Evolutionary conservation across 139 green algal species (phyloP), one percentile per base, ranked within the genome.

Genomic region (Desmodesmus armatus): DNA sequence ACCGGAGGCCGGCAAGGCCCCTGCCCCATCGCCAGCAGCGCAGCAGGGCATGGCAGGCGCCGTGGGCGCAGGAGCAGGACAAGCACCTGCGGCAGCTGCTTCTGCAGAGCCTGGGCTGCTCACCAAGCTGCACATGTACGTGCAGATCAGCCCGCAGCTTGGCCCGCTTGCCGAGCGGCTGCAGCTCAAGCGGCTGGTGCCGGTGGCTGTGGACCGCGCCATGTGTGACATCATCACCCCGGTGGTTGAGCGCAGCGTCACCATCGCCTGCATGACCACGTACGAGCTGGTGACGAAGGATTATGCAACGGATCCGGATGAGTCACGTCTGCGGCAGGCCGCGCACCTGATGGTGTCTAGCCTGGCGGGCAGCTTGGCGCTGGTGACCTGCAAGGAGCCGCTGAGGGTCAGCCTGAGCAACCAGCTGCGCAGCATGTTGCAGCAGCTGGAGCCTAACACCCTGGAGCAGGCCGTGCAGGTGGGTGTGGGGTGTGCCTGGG

Each of bases 231-330:
- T 99, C 87, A 97, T 99, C 71, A 92, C 93, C 0, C 97, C 97
- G 3, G 94, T 99, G 19, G 97, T 99, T 31, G 97, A 99, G 89
- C 92, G 97, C 78, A 95, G 90, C 25, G 95, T 98, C n/a, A 98
- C 95, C 49, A 99, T 99, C 60, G 96, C 97, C 2, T 99, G 97
- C 94, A 98, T 97, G 93, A 99, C 97, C 72, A 96, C 96, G 0
- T 90, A 95, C 53, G 97, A 99, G 89, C 91, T 99, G 70, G 88
- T 98, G 17, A 83, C 95, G 33, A 99, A 99, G 92, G 97, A 99
- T 89, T 99, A 98, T 92, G 96, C 96, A 4, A 78, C 94, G 49
- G 97, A 99, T 87, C 87, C 90, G 1, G 97, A 99, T 78, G 95
- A 97, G 89, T 81, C 70, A 27, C 89, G 91, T 33, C 92, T 99